Conservation (phyloP, 768 basidiomycete species). For the Tubosaeta sp. region DNA sequence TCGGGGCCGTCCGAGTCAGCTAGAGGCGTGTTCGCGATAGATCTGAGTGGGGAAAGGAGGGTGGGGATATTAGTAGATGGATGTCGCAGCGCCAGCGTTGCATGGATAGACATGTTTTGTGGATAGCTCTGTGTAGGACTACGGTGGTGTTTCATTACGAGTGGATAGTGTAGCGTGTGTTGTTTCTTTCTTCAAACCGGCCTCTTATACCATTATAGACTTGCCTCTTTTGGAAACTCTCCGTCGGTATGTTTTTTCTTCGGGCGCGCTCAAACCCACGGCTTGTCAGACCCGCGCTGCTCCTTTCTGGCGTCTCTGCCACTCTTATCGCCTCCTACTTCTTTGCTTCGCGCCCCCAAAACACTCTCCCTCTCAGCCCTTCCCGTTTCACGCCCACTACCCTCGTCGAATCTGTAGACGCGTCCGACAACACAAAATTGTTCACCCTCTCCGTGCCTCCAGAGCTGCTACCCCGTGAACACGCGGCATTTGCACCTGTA, state of each 20-base stretch:
- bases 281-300: conserved; percentile 17
- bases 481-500: conserved; percentile 39
- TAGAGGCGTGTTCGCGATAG: conserved; percentile 6
- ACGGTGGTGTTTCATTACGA: conserved; percentile 22
- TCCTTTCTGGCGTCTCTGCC: conserved; percentile 37
- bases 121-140: conserved; percentile 22
- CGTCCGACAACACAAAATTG: conserved; percentile 58
- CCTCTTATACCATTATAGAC: conserved; percentile 8
- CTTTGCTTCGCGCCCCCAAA: conserved; percentile 44
- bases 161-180: neutral
- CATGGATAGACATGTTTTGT: conserved; percentile 8
- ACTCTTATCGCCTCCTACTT: conserved; percentile 49
- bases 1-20: conserved; percentile 5
- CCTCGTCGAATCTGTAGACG: conserved; percentile 48
- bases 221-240: conserved; percentile 16
- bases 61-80: conserved; percentile 18
- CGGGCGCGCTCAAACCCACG: neutral
- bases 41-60: conserved; percentile 26
- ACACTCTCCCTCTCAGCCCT: conserved; percentile 44
- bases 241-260: conserved; percentile 12
- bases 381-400: conserved; percentile 54
- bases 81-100: conserved; percentile 32
- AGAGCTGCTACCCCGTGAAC: conserved; percentile 30
- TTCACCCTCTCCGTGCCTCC: conserved; percentile 57
- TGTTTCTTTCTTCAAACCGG: neutral